A percentile compares a stretch with the other conserved stretches of the same genome.
Evolutionary conservation across 495 filamentous ascomycete species (phyloP).

Genomic region (Trichoderma gamsii): DNA sequence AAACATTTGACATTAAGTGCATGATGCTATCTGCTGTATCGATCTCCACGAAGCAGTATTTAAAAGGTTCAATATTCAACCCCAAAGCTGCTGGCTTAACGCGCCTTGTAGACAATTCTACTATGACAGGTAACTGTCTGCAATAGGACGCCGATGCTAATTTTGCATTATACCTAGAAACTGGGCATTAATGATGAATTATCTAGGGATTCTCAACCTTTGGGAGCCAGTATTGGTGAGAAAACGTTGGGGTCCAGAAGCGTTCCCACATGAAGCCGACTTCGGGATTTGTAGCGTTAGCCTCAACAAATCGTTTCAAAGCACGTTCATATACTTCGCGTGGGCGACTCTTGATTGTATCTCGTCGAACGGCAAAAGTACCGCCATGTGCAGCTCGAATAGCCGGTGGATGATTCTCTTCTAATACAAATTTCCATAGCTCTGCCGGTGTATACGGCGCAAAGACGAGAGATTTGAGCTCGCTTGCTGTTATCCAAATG

Average conservation of each 20-base stretch:
- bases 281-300: background rate
- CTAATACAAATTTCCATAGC: background rate
- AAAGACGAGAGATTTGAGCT: background rate
- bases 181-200: too few species aligned
- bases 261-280: slow-evolving; percentile 9
- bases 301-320: background rate
- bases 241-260: background rate
- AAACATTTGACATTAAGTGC: too few species aligned
- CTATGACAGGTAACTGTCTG: too few species aligned
- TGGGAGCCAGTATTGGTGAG: background rate
- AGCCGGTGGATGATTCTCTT: background rate
- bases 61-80: too few species aligned
- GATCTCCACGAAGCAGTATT: too few species aligned
- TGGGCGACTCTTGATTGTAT: background rate
- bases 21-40: too few species aligned
- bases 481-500: background rate
- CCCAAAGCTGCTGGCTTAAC: too few species aligned
- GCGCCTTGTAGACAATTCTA: too few species aligned
- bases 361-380: background rate
- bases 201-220: background rate
- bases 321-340: slow-evolving; percentile 3
- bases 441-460: background rate
- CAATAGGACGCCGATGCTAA: too few species aligned
- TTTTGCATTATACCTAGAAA: background rate
- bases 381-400: slow-evolving; percentile 3